A percentile compares a stretch with the other conserved stretches of the same genome.
Evolutionary conservation across 2,329 filamentous ascomycete species (phyloP).

Genomic region (Paraconiothyrium brasiliense): DNA sequence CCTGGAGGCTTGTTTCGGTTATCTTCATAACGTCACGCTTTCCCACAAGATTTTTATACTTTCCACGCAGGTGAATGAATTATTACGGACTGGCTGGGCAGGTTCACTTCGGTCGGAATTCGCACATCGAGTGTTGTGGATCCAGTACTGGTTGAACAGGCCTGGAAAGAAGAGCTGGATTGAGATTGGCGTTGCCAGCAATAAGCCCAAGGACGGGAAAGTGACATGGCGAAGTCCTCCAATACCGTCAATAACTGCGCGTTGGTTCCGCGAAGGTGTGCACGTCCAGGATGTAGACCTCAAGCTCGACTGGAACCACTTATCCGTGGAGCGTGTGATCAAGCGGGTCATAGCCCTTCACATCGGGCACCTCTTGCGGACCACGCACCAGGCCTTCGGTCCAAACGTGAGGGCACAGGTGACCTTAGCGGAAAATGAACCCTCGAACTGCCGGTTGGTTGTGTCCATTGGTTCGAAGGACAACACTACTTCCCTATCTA

Average conservation of each 20-base stretch:
- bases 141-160: constrained; percentile 89
- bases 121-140: constrained; percentile 80
- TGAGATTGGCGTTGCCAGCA: constrained; percentile 81
- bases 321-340: constrained; percentile 80
- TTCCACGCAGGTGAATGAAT: constrained; percentile 75
- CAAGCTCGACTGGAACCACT: constrained; percentile 68
- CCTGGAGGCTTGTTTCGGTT: constrained; percentile 81
- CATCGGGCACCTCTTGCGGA: constrained; percentile 74
- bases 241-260: constrained; percentile 61
- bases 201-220: constrained; percentile 53
- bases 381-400: constrained; percentile 64
- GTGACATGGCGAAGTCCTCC: constrained; percentile 45
- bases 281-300: constrained; percentile 77
- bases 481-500: constrained; percentile 65
- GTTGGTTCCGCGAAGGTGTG: constrained; percentile 87
- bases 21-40: constrained; percentile 85
- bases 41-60: constrained; percentile 91
- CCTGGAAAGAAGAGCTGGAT: constrained; percentile 86
- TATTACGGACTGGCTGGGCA: constrained; percentile 78
- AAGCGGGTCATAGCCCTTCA: constrained; percentile 79
- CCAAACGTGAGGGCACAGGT: constrained; percentile 68
- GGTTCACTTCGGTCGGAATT: constrained; percentile 80
- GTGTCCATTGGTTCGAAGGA: constrained; percentile 75
- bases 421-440: constrained; percentile 67
- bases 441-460: constrained; percentile 72